Evolutionary conservation across 768 basidiomycete genomes (phyloP), one percentile per base, ranked within the genome.

Genomic region (Collybiopsis confluens): DNA sequence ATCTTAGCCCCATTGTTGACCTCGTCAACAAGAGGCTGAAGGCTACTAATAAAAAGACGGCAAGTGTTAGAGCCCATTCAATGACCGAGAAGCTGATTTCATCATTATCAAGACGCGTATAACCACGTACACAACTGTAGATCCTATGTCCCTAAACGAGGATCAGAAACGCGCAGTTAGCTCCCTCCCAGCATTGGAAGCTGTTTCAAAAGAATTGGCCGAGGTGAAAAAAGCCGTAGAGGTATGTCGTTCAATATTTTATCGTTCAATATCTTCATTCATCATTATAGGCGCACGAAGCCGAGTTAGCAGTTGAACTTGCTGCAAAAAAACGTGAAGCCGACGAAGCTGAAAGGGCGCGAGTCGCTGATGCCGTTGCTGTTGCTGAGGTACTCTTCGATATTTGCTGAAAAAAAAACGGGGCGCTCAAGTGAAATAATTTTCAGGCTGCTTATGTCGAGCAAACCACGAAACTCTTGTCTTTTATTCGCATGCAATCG

Each of bases 161-260:
- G 94, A 96, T 68, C 93, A 97, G 71, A 87, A 79, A 58, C 82
- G 85, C 30, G 75, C 79, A 2, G 61, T 94, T 49, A 87, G 82
- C 58, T 84, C 80, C 16, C 81, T 96, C 41, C 80, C 92, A 9
- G 74, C 77, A 5, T 73, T 95, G 20, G 92, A 95, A 62, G 88
- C 85, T 9, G 75, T 85, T 37, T 79, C 85, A 59, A 91, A 90
- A 62, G 93, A 95, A 61, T 70, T 96, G 13, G 83, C 81, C 23
- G 93, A 94, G 54, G 80, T 93, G 41, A 88, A 87, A 68, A 92
- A 89, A 66, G 82, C 79, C 38, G 77, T 94, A 57, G 91, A 96
- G 81, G 93, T 92, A 42, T 37, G 73, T 67, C 54, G 27, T 30
- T 36, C 8, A 28, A 26, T 51, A 18, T 52, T 30, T 48, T 20